Evolutionary conservation across 805 yeast genomes (phyloP).

Genomic region (Metschnikowia anglica): DNA sequence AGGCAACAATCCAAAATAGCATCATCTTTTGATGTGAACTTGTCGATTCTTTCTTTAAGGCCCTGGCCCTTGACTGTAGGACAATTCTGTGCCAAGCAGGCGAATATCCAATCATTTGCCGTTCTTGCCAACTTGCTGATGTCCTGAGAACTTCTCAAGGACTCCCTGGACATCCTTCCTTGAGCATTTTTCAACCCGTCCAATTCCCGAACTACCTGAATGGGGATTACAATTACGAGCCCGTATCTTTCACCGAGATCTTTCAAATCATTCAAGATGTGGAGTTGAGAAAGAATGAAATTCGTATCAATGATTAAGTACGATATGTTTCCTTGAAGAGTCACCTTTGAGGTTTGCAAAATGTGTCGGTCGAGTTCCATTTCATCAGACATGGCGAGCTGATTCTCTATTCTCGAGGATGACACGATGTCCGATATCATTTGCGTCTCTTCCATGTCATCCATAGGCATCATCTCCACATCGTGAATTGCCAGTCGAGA

Average conservation of each 20-base stretch:
- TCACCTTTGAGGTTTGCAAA: slow-evolving; percentile 14
- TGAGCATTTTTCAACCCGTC: slow-evolving; percentile 66
- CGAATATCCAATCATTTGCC: slow-evolving; percentile 79
- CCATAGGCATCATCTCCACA: slow-evolving; percentile 49
- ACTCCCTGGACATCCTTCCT: background rate
- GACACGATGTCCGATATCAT: slow-evolving; percentile 43
- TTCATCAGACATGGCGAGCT: slow-evolving; percentile 11
- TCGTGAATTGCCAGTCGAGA: slow-evolving; percentile 30
- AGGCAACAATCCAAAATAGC: slow-evolving; percentile 83
- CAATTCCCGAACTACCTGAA: slow-evolving; percentile 68
- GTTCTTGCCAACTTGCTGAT: slow-evolving; percentile 61
- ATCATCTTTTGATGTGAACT: slow-evolving; percentile 60
- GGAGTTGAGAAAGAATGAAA: slow-evolving; percentile 68
- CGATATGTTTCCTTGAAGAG: slow-evolving; percentile 28
- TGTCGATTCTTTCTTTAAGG: slow-evolving; percentile 50
- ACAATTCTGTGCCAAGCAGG: slow-evolving; percentile 50
- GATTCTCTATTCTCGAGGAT: slow-evolving; percentile 11
- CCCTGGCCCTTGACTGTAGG: slow-evolving; percentile 65
- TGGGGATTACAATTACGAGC: slow-evolving; percentile 64
- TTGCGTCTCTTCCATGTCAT: slow-evolving; percentile 44
- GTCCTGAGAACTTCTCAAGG: slow-evolving; percentile 20
- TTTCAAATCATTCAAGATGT: slow-evolving; percentile 53
- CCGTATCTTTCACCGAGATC: slow-evolving; percentile 40
- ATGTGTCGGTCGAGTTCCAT: slow-evolving; percentile 20
- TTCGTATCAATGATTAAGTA: slow-evolving; percentile 78